Evolutionary conservation across 1,284 basidiomycete genomes (phyloP), one percentile per base, ranked within the genome.

Genomic region (Rhodotorula sp.): DNA sequence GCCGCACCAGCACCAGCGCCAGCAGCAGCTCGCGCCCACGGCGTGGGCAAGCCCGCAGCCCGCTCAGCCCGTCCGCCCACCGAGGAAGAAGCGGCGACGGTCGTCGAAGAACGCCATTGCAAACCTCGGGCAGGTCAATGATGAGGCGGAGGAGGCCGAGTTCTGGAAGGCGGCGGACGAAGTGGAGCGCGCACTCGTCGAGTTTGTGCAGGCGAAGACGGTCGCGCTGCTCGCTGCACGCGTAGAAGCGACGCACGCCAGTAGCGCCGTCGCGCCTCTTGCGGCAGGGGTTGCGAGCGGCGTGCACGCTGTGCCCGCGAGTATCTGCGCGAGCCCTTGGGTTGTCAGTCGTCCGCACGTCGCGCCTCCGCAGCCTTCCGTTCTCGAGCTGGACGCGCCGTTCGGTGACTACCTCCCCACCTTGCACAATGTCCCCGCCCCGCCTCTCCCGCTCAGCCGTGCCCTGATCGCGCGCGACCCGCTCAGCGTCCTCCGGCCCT

Each of bases 331-430:
- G 46, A 48, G 41, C 27, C 46, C 17, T 15, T 61, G 48, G 34
- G 22, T 22, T 25, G 22, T 8, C 25, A 25, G 13, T 9, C 32
- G 15, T 10, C 6, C 60, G 46, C 2, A 32, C 34, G 10, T 29
- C 61, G n/a, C 19, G 21, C 37, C 17, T 17, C n/a, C 37, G 32
- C 6, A 21, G 29, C 37, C 25, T 37, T 10, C 13, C 61, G 29
- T 41, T 9, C 1, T 51, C 6, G 25, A 25, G 9, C 2, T 29
- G 0, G 51, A 22, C 15, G 29, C 4, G 13, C 39, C 62, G 7
- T 63, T 25, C 39, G 62, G 62, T 53, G 62, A 63, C 25, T 63
- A 32, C 41, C 10, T 63, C 9, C 53, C 62, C 15, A 13, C 9
- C 22, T 8, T 32, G 22, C 9, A 13, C 13, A 17, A 25, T 9